phyloP scores from a whole-genome alignment of 225 moss, liverwort and hornwort genomes.

The Physcomitrium patens region DNA sequence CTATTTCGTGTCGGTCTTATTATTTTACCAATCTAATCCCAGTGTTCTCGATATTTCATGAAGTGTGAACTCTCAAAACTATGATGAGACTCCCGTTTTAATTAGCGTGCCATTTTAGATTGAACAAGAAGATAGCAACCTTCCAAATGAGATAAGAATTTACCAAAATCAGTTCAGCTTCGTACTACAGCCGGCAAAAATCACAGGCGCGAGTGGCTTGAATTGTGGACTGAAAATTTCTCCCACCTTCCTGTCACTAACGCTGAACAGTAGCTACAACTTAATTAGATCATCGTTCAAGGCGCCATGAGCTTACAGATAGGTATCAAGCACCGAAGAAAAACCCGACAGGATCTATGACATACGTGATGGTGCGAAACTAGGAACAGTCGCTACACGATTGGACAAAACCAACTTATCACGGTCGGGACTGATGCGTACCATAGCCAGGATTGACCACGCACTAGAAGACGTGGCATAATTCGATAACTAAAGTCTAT shows the following conservation, averaged over 20 bases:
- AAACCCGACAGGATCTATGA: too few relatives aligned
- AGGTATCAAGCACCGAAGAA: background rate
- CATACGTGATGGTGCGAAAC: too few relatives aligned
- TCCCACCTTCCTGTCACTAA: conserved; percentile 29
- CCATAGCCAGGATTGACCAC: conserved; percentile 8
- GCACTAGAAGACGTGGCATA: background rate
- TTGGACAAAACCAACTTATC: too few relatives aligned
- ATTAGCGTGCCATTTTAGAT: background rate
- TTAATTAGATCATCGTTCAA: conserved; percentile 23
- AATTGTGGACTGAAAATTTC: conserved; percentile 10
- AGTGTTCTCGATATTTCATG: conserved; percentile 19
- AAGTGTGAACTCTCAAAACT: conserved; percentile 5
- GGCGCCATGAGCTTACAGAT: background rate
- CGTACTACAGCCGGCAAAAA: conserved; percentile 23
- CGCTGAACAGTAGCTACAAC: conserved; percentile 23
- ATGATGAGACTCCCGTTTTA: background rate
- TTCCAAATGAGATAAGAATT: conserved; percentile 15
- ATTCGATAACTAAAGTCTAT: background rate
- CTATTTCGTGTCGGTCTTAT: background rate
- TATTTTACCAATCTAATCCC: conserved; percentile 14
- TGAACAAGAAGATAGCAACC: conserved; percentile 22
- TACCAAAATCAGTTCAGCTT: conserved; percentile 35
- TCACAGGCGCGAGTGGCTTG: conserved; percentile 27
- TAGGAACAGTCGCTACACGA: too few relatives aligned
- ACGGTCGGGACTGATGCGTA: background rate